Conservation (phyloP, 208 protist genomes). For the Wallacemonas sp. region DNA sequence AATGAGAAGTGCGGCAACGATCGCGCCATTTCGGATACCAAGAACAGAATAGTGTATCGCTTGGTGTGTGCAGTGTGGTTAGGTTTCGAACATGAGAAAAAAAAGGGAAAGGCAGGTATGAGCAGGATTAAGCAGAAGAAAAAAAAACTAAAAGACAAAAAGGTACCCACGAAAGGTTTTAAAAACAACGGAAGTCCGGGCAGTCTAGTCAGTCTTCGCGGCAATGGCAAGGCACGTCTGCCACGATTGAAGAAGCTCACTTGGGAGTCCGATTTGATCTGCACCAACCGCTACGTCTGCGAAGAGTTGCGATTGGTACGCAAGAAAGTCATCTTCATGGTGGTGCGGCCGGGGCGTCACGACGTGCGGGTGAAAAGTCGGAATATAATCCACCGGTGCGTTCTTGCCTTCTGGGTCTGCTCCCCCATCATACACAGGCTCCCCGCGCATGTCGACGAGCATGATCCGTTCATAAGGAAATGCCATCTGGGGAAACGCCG, state of each 20-base stretch:
- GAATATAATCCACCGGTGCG: constrained; percentile 30
- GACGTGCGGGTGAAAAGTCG: constrained; percentile 38
- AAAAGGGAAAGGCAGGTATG: not conserved
- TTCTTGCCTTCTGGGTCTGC: not conserved
- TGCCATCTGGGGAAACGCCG: not conserved
- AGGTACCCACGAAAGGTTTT: not conserved
- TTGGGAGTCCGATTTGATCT: constrained; percentile 30
- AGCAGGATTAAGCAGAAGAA: not conserved
- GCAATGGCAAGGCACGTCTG: constrained; percentile 16
- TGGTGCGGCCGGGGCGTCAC: constrained; percentile 22
- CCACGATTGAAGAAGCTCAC: constrained; percentile 34
- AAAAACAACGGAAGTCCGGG: too few species aligned
- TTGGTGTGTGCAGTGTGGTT: too few species aligned
- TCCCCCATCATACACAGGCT: constrained; percentile 26
- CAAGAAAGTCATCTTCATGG: constrained; percentile 20
- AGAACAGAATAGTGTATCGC: too few species aligned
- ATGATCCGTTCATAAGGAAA: constrained; percentile 48
- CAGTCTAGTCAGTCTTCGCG: not conserved
- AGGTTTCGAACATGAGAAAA: too few species aligned
- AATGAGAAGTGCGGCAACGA: too few species aligned
- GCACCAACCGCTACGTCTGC: constrained; percentile 28
- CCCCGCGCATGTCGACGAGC: constrained; percentile 44
- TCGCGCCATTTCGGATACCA: too few species aligned
- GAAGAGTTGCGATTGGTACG: constrained; percentile 3
- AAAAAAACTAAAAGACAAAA: constrained; percentile 6